Conservation (phyloP, 2,329 filamentous ascomycete genomes). For the Clonostachys byssicola region DNA sequence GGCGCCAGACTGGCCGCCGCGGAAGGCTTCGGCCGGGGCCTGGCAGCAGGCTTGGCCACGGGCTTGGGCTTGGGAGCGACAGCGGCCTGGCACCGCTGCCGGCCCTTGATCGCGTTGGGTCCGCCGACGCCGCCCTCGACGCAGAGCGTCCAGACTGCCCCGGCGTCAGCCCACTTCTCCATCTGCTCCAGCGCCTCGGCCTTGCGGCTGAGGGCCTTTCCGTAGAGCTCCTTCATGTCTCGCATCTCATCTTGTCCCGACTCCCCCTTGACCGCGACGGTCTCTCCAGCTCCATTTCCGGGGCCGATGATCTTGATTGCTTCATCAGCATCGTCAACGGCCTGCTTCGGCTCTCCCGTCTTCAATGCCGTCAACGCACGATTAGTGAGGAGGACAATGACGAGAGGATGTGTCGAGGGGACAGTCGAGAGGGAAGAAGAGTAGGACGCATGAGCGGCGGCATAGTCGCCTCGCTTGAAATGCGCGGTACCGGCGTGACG, state of each 20-base stretch:
- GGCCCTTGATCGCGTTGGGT: slow-evolving; percentile 75
- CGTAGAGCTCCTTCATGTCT: slow-evolving; percentile 89
- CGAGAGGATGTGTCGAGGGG: slow-evolving; percentile 74
- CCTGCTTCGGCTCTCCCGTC: slow-evolving; percentile 84
- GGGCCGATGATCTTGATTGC: slow-evolving; percentile 78
- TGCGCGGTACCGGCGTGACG: slow-evolving; percentile 79
- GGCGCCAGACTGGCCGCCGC: slow-evolving; percentile 30
- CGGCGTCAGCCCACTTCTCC: slow-evolving; percentile 88
- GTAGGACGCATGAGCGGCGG: slow-evolving; percentile 79
- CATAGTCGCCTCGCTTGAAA: slow-evolving; percentile 93
- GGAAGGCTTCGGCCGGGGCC: slow-evolving; percentile 39
- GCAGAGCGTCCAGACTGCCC: slow-evolving; percentile 73
- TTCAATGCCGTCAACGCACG: slow-evolving; percentile 87
- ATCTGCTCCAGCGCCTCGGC: slow-evolving; percentile 94
- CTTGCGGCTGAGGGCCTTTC: slow-evolving; percentile 90
- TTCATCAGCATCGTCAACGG: slow-evolving; percentile 78
- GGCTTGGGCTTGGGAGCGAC: slow-evolving; percentile 63
- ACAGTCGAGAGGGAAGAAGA: slow-evolving; percentile 70
- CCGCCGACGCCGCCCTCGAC: slow-evolving; percentile 87
- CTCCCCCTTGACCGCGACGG: slow-evolving; percentile 61
- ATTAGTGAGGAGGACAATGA: slow-evolving; percentile 87
- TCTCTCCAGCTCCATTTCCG: slow-evolving; percentile 74
- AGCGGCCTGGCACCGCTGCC: slow-evolving; percentile 85
- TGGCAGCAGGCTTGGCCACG: slow-evolving; percentile 37
- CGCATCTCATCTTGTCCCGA: slow-evolving; percentile 60